Evolutionary conservation across 1,139 yeast species (phyloP).

Genomic region (Yamadazyma kanchanaburiensis): DNA sequence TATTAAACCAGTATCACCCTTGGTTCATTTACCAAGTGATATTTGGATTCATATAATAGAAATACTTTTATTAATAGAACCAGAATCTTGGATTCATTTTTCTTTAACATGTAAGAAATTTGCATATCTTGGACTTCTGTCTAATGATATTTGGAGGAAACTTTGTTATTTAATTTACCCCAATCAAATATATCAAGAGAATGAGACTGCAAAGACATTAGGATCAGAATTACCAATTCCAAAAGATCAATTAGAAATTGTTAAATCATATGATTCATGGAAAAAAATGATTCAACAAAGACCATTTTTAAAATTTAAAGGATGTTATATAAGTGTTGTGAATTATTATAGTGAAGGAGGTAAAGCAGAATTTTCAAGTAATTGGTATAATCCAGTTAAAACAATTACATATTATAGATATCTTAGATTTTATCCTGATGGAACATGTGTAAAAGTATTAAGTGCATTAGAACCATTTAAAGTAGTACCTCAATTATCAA

Average conservation of each 20-base stretch:
- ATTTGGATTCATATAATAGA: slow-evolving; percentile 55
- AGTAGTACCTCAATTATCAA: slow-evolving; percentile 55
- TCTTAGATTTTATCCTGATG: slow-evolving; percentile 76
- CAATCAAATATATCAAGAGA: slow-evolving; percentile 50
- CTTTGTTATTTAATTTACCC: slow-evolving; percentile 57
- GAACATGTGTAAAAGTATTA: slow-evolving; percentile 63
- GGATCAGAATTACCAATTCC: slow-evolving; percentile 34
- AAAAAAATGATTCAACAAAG: slow-evolving; percentile 42
- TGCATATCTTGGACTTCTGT: slow-evolving; percentile 59
- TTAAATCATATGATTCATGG: slow-evolving; percentile 53
- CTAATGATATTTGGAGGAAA: slow-evolving; percentile 53
- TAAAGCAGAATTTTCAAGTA: slow-evolving; percentile 55
- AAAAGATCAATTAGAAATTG: slow-evolving; percentile 36
- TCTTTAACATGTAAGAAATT: slow-evolving; percentile 61
- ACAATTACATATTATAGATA: slow-evolving; percentile 88
- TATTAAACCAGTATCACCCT: slow-evolving; percentile 47
- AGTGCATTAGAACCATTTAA: slow-evolving; percentile 63
- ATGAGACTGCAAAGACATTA: slow-evolving; percentile 16
- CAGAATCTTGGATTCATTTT: slow-evolving; percentile 67
- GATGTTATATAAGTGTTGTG: slow-evolving; percentile 82
- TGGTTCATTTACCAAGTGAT: slow-evolving; percentile 63
- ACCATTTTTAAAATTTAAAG: slow-evolving; percentile 77
- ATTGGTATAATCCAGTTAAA: slow-evolving; percentile 77
- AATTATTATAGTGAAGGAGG: slow-evolving; percentile 83
- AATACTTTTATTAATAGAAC: slow-evolving; percentile 45